Evolutionary conservation across 371 early-diverging fungal species (phyloP), one percentile per base, ranked within the genome.

Genomic region (Mortierella sp.): DNA sequence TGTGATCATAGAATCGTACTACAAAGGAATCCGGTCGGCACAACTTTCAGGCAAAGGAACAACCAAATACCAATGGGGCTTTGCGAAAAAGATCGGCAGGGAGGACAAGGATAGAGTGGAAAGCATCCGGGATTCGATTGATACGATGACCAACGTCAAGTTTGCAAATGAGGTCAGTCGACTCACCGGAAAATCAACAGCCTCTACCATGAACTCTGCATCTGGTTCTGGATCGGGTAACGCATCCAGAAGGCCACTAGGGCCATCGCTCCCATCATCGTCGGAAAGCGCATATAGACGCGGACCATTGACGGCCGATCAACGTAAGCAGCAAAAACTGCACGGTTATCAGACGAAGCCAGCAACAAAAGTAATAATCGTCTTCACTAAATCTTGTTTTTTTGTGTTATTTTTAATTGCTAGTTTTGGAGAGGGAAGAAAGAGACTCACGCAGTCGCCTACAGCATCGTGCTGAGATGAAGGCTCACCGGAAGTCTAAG

Each of bases 41-140:
- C 89, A 90, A 41, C 47, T 93, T 6, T 69, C 87, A 4, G 83
- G 85, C 6, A 81, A 84, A 8, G 89, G 88, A 49, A 79, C 86
- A 3, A 93, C 93, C 1, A 81, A 88, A 12, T 91, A 93, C 64
- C 84, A 87, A 61, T 95, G 96, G 96, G 83, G 84, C 5, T 92
- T 94, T 73, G 86, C 88, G 6, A 89, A 90, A 48, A 85, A 86
- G 46, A 64, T 84, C 55, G 82, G 70, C 34, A 68, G 54, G 17
- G 60, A 84, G 9, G 83, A 89, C 78, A 79, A 83, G 53, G 69
- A 81, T 59, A 85, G 88, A 61, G 69, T 91, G 46, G 88, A 87
- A 28, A 76, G 80, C 28, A 63, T 89, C 37, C 79, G 85, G 27
- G 90, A 91, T 53, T 82, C 78, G 6, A 90, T 92, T 3, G 89